phyloP scores from a whole-genome alignment of 2,329 filamentous ascomycete species.

The Cadophora malorum region DNA sequence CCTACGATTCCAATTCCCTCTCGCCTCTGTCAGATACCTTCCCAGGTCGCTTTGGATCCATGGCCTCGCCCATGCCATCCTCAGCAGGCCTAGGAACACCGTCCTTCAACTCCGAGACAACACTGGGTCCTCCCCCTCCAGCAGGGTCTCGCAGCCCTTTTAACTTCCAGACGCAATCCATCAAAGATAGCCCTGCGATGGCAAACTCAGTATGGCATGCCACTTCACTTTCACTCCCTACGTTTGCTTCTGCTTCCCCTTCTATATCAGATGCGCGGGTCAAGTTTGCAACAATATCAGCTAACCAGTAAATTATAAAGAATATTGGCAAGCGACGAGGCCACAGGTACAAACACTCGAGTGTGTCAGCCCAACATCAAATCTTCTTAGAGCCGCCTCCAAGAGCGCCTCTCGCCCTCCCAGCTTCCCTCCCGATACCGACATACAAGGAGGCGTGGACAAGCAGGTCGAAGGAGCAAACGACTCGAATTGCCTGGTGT shows the following conservation, averaged over 20 bases:
- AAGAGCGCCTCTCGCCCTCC: constrained; percentile 84
- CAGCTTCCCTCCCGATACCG: constrained; percentile 89
- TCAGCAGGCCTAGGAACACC: constrained; percentile 34
- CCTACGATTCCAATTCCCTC: constrained; percentile 53
- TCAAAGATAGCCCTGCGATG: constrained; percentile 71
- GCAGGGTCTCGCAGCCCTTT: constrained; percentile 70
- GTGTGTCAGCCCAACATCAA: constrained; percentile 85
- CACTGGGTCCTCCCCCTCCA: constrained; percentile 43
- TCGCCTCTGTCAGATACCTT: constrained; percentile 52
- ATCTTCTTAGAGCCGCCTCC: constrained; percentile 93
- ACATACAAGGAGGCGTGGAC: constrained; percentile 86
- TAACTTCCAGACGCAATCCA: constrained; percentile 88
- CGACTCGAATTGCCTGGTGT: constrained; percentile 84
- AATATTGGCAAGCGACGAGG: constrained; percentile 91
- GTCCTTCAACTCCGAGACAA: constrained; percentile 38
- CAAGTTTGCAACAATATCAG: constrained; percentile 20
- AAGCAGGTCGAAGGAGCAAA: constrained; percentile 90
- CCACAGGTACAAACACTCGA: constrained; percentile 98
- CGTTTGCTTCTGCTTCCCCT: background rate
- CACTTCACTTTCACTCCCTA: constrained; percentile 7
- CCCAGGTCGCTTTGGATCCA: constrained; percentile 44
- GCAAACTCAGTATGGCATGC: constrained; percentile 69
- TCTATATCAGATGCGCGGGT: constrained; percentile 15
- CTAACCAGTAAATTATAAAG: constrained; percentile 51
- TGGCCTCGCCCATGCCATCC: constrained; percentile 44